Percentiles rank a stretch among this genome's conserved stretches.
These are phyloP conservation scores for Candida glucosophila DNA, from an alignment of 1,139 yeast species.

Conservation along the genomic window DNA sequence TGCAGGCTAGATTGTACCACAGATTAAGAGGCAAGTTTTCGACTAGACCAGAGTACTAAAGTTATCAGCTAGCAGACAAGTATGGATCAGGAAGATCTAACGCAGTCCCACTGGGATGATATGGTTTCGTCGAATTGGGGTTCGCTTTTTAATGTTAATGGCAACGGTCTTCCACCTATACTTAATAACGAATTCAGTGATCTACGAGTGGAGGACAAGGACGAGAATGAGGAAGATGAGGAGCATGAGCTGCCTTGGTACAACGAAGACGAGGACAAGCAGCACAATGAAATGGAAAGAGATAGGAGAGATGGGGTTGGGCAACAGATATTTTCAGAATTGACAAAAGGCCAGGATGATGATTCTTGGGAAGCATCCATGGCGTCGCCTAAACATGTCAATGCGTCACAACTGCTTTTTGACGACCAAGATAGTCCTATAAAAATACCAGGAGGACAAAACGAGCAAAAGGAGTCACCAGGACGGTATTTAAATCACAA, in stretches of 20 bases:
- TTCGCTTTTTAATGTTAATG: conserved; percentile 6
- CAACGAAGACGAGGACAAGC: conserved; percentile 19
- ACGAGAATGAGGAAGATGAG: conserved; percentile 12
- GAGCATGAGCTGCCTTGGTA: conserved; percentile 10
- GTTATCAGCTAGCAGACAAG: not conserved
- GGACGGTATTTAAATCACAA: conserved; percentile 8
- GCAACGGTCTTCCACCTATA: conserved; percentile 9
- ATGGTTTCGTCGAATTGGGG: conserved; percentile 15
- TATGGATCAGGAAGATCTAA: conserved; percentile 27
- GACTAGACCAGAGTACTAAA: conserved; percentile 1
- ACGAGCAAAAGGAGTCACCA: conserved; percentile 8
- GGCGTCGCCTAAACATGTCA: conserved; percentile 13
- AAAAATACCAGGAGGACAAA: conserved; percentile 25
- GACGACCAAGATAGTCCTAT: conserved; percentile 30
- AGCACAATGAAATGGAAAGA: conserved; percentile 21
- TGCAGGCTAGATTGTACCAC: not conserved
- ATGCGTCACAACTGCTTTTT: conserved; percentile 22
- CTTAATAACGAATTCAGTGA: conserved; percentile 20
- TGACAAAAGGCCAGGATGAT: conserved; percentile 24
- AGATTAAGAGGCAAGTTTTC: not conserved
- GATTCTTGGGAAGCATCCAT: conserved; percentile 15
- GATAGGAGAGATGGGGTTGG: conserved; percentile 30
- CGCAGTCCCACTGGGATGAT: conserved; percentile 33
- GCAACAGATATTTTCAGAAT: conserved; percentile 26
- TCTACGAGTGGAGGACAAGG: conserved; percentile 12